Evolutionary conservation across 768 basidiomycete species (phyloP).

Genomic region (Mycena chlorophos): DNA sequence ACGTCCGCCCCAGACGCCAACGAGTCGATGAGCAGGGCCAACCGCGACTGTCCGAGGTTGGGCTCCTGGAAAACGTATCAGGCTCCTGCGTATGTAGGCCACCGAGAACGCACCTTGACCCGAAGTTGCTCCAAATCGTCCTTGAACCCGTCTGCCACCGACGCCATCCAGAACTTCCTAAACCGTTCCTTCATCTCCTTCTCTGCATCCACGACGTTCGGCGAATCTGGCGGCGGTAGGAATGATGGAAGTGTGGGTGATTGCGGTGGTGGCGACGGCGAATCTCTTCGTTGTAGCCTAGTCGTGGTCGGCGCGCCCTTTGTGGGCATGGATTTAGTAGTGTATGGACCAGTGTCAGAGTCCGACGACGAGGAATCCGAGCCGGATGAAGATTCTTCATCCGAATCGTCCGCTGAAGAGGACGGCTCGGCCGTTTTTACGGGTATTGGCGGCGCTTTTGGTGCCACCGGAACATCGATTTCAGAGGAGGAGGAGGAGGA

Average conservation of each 20-base stretch:
- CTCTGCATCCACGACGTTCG: conserved; percentile 40
- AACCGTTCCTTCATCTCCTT: conserved; percentile 64
- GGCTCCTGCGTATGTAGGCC: background rate
- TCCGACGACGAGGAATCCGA: conserved; percentile 18
- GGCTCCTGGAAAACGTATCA: conserved; percentile 51
- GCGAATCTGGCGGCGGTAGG: conserved; percentile 37
- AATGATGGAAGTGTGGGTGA: conserved; percentile 58
- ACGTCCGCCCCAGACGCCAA: conserved; percentile 77
- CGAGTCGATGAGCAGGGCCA: conserved; percentile 79
- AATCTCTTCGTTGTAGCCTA: conserved; percentile 28
- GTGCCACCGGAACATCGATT: conserved; percentile 8
- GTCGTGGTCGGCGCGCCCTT: no score
- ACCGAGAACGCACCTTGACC: conserved; percentile 57
- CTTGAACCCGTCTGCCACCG: conserved; percentile 78
- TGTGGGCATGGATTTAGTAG: no score
- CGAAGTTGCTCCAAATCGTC: conserved; percentile 83
- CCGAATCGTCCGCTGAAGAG: conserved; percentile 23
- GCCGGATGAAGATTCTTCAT: conserved; percentile 32
- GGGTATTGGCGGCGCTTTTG: conserved; percentile 12
- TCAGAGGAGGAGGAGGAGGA: conserved; percentile 20
- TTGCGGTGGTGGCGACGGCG: conserved; percentile 49
- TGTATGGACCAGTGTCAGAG: conserved; percentile 14
- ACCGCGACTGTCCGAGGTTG: conserved; percentile 63
- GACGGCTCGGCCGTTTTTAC: conserved; percentile 1
- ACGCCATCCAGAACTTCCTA: conserved; percentile 84